phyloP scores from a whole-genome alignment of 164 flowering plant species.

The Kalanchoe fedtschenkoi region DNA sequence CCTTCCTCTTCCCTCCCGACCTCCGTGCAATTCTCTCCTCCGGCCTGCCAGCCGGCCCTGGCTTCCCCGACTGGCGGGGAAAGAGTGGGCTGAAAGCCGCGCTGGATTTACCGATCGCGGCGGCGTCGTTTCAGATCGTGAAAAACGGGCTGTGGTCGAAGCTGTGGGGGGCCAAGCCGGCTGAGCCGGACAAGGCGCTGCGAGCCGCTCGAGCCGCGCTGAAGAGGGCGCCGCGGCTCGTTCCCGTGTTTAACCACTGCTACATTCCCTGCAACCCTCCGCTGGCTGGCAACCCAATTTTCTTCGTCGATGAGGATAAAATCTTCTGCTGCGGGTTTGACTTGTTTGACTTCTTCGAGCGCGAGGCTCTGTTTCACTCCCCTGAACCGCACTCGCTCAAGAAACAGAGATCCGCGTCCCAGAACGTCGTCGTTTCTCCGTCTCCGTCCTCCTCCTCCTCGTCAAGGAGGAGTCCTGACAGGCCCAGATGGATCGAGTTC shows the following conservation, averaged over 20 bases:
- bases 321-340: constrained; percentile 79
- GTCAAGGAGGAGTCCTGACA: constrained; percentile 52
- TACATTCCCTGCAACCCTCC: constrained; percentile 82
- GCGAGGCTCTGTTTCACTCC: constrained; percentile 40
- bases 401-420: constrained; percentile 41
- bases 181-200: constrained; percentile 75
- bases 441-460: neutral
- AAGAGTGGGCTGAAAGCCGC: constrained; percentile 50
- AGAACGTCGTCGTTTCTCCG: constrained; percentile 19
- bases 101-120: constrained; percentile 78
- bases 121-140: constrained; percentile 71
- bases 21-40: constrained; percentile 70
- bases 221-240: constrained; percentile 64
- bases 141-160: constrained; percentile 72
- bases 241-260: constrained; percentile 84
- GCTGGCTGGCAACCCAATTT: constrained; percentile 83
- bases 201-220: constrained; percentile 58
- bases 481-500: constrained; percentile 92
- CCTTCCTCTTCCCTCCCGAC: constrained; percentile 90
- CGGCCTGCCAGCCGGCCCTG: constrained; percentile 73
- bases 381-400: constrained; percentile 17
- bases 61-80: constrained; percentile 94
- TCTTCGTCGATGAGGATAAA: constrained; percentile 71
- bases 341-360: constrained; percentile 78
- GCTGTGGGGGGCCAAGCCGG: constrained; percentile 78